phyloP scores from a whole-genome alignment of 805 yeast genomes.

The Metschnikowia peoriensis region DNA sequence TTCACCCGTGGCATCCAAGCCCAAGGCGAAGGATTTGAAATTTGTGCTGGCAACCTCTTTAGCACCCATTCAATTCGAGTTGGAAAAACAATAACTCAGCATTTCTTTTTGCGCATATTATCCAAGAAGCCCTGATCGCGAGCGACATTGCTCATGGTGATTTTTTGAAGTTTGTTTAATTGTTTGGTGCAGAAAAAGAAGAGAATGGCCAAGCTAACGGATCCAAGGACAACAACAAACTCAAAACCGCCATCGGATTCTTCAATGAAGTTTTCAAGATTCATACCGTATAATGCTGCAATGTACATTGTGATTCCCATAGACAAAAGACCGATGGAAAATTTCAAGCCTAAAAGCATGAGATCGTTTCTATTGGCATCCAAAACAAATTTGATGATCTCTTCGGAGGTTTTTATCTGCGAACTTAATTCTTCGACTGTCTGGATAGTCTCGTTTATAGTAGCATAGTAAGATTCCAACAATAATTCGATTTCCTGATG shows the following conservation, averaged over 20 bases:
- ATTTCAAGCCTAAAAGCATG: conserved; percentile 81
- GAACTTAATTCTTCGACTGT: conserved; percentile 71
- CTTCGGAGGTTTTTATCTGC: conserved; percentile 92
- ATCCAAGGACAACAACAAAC: conserved; percentile 39
- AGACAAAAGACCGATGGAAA: conserved; percentile 79
- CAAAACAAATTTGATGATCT: conserved; percentile 85
- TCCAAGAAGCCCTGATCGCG: conserved; percentile 11
- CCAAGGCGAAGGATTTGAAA: not conserved
- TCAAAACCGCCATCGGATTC: conserved; percentile 72
- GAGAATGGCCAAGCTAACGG: conserved; percentile 43
- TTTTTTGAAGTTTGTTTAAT: conserved; percentile 63
- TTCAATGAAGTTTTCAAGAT: conserved; percentile 87
- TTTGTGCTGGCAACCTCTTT: not conserved
- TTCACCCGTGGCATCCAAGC: conserved; percentile 29
- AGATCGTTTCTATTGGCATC: conserved; percentile 93
- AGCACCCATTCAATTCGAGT: not conserved
- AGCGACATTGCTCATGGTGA: conserved; percentile 60
- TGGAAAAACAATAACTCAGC: not conserved
- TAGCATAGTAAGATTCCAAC: conserved; percentile 85
- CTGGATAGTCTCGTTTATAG: conserved; percentile 92
- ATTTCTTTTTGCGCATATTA: conserved; percentile 3
- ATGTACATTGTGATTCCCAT: conserved; percentile 77
- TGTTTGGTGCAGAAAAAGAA: conserved; percentile 54
- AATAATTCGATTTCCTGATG: conserved; percentile 89
- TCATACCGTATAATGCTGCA: conserved; percentile 95